phyloP scores from a whole-genome alignment of 495 filamentous ascomycete genomes.

The Talaromyces adpressus region DNA sequence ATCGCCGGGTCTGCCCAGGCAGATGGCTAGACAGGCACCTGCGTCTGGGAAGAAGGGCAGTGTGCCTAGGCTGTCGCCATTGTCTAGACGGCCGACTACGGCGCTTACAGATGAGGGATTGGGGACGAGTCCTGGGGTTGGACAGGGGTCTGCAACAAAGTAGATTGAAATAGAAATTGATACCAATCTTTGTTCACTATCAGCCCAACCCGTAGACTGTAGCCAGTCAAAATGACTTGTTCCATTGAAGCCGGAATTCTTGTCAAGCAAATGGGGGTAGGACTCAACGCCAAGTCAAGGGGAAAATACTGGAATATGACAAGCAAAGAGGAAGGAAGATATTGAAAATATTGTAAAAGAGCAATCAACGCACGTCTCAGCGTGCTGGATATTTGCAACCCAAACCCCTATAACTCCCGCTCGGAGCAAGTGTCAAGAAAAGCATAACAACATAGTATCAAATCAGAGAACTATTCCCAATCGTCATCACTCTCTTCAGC shows the following conservation, averaged over 20 bases:
- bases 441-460: not conserved
- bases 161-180: not conserved
- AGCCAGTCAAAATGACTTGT: too few species aligned
- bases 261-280: not conserved
- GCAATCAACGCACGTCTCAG: not conserved
- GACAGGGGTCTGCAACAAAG: not conserved
- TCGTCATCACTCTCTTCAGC: slow-evolving; percentile 64
- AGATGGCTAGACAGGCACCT: not conserved
- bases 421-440: not conserved
- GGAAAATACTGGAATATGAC: not conserved
- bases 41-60: not conserved
- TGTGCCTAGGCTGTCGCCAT: slow-evolving; percentile 17
- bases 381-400: not conserved
- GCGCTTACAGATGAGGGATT: slow-evolving; percentile 11
- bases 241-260: not conserved
- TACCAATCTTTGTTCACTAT: too few species aligned
- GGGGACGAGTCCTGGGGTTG: slow-evolving; percentile 8
- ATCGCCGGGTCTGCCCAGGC: slow-evolving; percentile 13
- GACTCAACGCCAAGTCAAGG: not conserved
- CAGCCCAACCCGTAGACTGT: too few species aligned
- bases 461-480: slow-evolving; percentile 59
- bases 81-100: slow-evolving; percentile 18
- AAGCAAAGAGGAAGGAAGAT: not conserved
- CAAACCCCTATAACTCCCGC: slow-evolving; percentile 5
- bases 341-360: not conserved